phyloP scores from a whole-genome alignment of 345 rosid species.

The Eucalyptus microcorys region DNA sequence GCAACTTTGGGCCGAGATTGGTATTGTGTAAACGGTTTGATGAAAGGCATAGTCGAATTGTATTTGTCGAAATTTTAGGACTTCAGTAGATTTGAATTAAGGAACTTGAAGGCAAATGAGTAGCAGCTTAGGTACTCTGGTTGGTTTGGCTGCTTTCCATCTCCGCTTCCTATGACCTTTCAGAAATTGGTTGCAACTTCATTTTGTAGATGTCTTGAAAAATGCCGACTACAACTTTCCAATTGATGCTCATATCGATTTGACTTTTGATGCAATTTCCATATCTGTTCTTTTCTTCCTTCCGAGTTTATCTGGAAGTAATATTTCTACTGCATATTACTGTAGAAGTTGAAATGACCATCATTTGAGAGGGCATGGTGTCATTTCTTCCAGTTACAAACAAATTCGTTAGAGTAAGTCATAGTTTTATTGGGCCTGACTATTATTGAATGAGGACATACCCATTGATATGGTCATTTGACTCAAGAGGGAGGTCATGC shows the following conservation, averaged over 20 bases:
- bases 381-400: background rate
- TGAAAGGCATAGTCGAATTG: background rate
- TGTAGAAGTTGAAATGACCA: background rate
- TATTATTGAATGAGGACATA: background rate
- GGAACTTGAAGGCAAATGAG: background rate
- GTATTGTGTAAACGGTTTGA: background rate
- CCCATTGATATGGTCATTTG: background rate
- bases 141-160: background rate
- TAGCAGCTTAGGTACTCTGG: background rate
- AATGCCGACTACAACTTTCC: background rate
- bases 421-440: background rate
- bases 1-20: background rate
- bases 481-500: background rate
- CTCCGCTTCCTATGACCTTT: background rate
- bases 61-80: background rate
- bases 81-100: background rate
- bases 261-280: background rate
- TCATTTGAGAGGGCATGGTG: background rate
- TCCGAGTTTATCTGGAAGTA: background rate
- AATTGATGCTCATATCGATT: background rate
- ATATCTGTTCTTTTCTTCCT: background rate
- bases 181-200: background rate
- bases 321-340: background rate
- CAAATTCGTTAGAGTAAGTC: background rate
- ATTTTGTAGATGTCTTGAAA: background rate